phyloP scores from a whole-genome alignment of 352 stramenopile genomes.

The Phytophthora syringae region DNA sequence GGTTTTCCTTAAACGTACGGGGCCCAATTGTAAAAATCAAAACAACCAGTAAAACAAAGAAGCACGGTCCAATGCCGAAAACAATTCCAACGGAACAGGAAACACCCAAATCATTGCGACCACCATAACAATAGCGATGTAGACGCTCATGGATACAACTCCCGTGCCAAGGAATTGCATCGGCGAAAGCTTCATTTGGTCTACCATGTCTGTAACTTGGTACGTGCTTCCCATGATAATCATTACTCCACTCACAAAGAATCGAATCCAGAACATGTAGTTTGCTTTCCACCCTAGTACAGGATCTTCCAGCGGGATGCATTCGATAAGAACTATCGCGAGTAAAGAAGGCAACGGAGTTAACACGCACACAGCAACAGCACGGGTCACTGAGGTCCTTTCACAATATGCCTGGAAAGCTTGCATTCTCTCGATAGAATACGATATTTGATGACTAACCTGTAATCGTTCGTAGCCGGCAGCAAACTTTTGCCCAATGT shows the following conservation, averaged over 20 bases:
- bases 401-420: conserved; percentile 42
- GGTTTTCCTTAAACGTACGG: conserved; percentile 9
- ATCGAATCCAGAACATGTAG: conserved; percentile 33
- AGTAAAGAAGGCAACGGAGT: conserved; percentile 19
- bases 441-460: conserved; percentile 39
- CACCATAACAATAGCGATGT: conserved; percentile 17
- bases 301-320: conserved; percentile 13
- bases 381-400: conserved; percentile 1
- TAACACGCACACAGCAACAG: conserved; percentile 17
- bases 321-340: conserved; percentile 19
- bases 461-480: conserved; percentile 14
- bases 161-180: conserved; percentile 16
- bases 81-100: conserved; percentile 44
- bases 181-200: conserved; percentile 4
- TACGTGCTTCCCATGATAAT: conserved; percentile 8
- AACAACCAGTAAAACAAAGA: conserved; percentile 11
- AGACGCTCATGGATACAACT: conserved; percentile 7
- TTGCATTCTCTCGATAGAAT: conserved; percentile 48
- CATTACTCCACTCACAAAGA: conserved; percentile 15
- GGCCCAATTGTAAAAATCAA: conserved; percentile 18
- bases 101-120: conserved; percentile 39
- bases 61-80: conserved; percentile 19
- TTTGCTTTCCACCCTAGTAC: conserved; percentile 24
- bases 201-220: conserved; percentile 17
- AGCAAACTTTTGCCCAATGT: not conserved